Evolutionary conservation across 768 basidiomycete species (phyloP).

Genomic region (Pulveroboletus sp.): DNA sequence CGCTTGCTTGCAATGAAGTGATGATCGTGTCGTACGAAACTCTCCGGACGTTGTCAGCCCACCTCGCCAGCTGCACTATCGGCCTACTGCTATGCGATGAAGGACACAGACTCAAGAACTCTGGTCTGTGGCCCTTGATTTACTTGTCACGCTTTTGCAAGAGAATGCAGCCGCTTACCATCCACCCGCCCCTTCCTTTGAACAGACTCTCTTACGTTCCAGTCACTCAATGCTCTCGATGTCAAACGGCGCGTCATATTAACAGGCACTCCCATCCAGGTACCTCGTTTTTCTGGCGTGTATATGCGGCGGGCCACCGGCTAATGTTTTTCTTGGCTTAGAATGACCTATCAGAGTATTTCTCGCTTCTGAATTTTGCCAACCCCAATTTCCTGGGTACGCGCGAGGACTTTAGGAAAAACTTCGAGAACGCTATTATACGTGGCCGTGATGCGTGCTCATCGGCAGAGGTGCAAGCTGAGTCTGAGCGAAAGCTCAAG

Average conservation of each 20-base stretch:
- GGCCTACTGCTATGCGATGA: slow-evolving; percentile 96
- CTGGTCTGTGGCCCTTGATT: slow-evolving; percentile 48
- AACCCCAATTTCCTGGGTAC: slow-evolving; percentile 88
- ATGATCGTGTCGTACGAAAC: slow-evolving; percentile 99
- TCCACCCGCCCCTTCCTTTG: not conserved
- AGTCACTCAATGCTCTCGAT: slow-evolving; percentile 74
- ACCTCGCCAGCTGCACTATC: slow-evolving; percentile 76
- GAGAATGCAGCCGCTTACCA: slow-evolving; percentile 1
- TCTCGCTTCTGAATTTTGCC: slow-evolving; percentile 88
- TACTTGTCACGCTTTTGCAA: not conserved
- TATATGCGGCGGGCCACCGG: not conserved
- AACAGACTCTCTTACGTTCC: slow-evolving; percentile 82
- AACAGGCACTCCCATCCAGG: slow-evolving; percentile 92
- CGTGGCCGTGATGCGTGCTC: slow-evolving; percentile 88
- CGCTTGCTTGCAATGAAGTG: slow-evolving; percentile 44
- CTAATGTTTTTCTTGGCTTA: slow-evolving; percentile 28
- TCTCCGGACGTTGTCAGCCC: slow-evolving; percentile 70
- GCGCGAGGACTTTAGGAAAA: slow-evolving; percentile 89
- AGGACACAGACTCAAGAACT: slow-evolving; percentile 95
- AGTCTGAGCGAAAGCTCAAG: slow-evolving; percentile 85
- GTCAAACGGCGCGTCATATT: slow-evolving; percentile 90
- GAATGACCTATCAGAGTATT: slow-evolving; percentile 94
- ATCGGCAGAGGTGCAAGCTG: slow-evolving; percentile 69
- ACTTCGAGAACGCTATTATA: slow-evolving; percentile 89
- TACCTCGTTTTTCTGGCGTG: slow-evolving; percentile 21